These are phyloP conservation scores for Escallonia rubra DNA, from an alignment of 129 eudicot genomes.

Conservation along the genomic window DNA sequence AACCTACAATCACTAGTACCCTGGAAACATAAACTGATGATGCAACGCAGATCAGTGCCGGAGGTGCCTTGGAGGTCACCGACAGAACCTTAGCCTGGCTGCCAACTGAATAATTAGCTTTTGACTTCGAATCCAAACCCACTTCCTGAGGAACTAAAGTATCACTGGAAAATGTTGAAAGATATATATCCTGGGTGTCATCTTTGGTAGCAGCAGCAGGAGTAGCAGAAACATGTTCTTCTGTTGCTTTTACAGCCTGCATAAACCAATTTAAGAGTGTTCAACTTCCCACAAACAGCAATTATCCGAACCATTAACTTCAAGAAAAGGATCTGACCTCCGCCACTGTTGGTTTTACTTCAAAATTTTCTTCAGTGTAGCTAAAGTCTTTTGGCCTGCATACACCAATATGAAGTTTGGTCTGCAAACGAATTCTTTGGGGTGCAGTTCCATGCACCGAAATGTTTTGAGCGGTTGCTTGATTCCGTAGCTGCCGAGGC, in stretches of 20 bases:
- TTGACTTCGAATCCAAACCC: constrained; percentile 9
- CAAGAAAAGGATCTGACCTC: constrained; percentile 25
- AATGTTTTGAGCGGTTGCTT: constrained; percentile 3
- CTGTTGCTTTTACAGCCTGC: constrained; percentile 38
- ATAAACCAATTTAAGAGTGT: neutral
- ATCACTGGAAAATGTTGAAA: neutral
- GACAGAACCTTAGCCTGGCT: constrained; percentile 1
- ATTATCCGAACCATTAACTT: neutral
- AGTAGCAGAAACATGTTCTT: neutral
- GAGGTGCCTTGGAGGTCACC: neutral
- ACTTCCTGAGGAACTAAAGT: constrained; percentile 11
- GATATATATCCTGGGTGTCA: constrained; percentile 4
- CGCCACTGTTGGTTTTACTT: constrained; percentile 1
- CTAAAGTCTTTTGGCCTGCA: constrained; percentile 11
- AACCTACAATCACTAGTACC: constrained; percentile 37
- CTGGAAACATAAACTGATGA: constrained; percentile 12
- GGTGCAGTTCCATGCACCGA: constrained; percentile 57
- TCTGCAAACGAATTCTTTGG: constrained; percentile 59
- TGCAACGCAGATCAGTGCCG: neutral
- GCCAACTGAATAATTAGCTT: constrained; percentile 4
- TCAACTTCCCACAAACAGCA: neutral
- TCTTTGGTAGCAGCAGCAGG: neutral
- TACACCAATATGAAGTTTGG: constrained; percentile 26
- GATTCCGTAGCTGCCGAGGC: constrained; percentile 13
- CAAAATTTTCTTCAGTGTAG: constrained; percentile 13